Base-by-base conservation (phyloP, 106 monocot genomes). In the Posidonia australis region DNA sequence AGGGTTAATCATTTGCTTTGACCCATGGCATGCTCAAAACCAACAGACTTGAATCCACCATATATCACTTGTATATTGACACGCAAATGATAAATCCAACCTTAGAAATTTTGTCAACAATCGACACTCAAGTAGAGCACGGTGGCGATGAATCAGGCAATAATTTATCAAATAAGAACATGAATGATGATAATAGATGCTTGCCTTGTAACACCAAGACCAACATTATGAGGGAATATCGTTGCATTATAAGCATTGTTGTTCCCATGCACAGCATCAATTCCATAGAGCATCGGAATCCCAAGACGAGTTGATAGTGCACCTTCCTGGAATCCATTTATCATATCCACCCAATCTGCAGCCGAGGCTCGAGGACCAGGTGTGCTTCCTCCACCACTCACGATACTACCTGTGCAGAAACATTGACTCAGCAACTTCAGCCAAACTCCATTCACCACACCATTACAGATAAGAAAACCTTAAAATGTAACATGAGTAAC, bases 371-470 rank as follows among this genome's bases (percentile, higher is more conserved):
- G 17, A 45, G 62, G 46, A 45, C 20, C 55, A 63, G 76, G 76
- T 22, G 64, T 64, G 45, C 69, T 70, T 56, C 76, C 76, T 1
- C 70, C 70, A 5, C 76, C 76, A 49, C 76, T 76, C 30, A 76
- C 30, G 6, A 70, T 11, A 10, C 76, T 76, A 69, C 76, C 76
- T 76, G 46, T 43, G 21, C 5, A 9, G 1, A 31, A 22, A n/a
- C 22, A 61, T 25, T 13, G 26, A 13, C 2, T n/a, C n/a, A n/a
- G n/a, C n/a, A n/a, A n/a, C n/a, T n/a, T n/a, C n/a, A n/a, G n/a
- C n/a, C n/a, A n/a, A n/a, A n/a, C n/a, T n/a, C n/a, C n/a, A n/a
- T n/a, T n/a, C n/a, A n/a, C n/a, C n/a, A n/a, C n/a, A n/a, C n/a
- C n/a, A n/a, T n/a, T n/a, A n/a, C n/a, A n/a, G n/a, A n/a, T n/a